Evolutionary conservation across 2,329 filamentous ascomycete species (phyloP).

Genomic region (Clonostachys byssicola): DNA sequence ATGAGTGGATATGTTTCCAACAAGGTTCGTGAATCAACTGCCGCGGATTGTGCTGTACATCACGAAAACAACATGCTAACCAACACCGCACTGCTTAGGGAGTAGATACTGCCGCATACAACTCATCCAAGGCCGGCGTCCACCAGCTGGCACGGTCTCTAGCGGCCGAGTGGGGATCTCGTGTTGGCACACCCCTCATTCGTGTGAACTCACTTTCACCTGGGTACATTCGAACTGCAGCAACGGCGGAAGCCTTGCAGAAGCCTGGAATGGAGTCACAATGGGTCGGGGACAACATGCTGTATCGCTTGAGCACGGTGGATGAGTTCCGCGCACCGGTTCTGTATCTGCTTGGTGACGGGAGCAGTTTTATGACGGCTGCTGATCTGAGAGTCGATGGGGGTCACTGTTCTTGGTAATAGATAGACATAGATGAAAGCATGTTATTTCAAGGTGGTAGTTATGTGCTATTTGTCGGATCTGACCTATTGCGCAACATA

Average conservation of each 20-base stretch:
- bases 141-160: slow-evolving; percentile 44
- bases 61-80: neutral
- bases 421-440: no score
- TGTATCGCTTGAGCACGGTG: slow-evolving; percentile 18
- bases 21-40: slow-evolving; percentile 29
- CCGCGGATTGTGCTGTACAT: neutral
- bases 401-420: slow-evolving; percentile 25
- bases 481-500: no score
- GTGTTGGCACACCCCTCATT: slow-evolving; percentile 32
- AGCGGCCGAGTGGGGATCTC: slow-evolving; percentile 46
- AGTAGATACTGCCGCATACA: slow-evolving; percentile 40
- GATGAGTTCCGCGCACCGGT: slow-evolving; percentile 28
- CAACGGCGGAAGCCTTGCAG: slow-evolving; percentile 18
- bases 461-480: no score
- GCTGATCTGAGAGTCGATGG: slow-evolving; percentile 30
- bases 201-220: slow-evolving; percentile 49
- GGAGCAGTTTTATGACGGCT: slow-evolving; percentile 30
- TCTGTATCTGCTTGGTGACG: slow-evolving; percentile 27
- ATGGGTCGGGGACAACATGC: slow-evolving; percentile 22
- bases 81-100: slow-evolving; percentile 20
- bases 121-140: slow-evolving; percentile 48
- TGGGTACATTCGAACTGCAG: slow-evolving; percentile 44
- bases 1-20: slow-evolving; percentile 40
- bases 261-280: slow-evolving; percentile 20
- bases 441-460: no score